Evolutionary conservation across 2,329 filamentous ascomycete species (phyloP), one percentile per base, ranked within the genome.

Genomic region (Coleophoma eucalyptorum): DNA sequence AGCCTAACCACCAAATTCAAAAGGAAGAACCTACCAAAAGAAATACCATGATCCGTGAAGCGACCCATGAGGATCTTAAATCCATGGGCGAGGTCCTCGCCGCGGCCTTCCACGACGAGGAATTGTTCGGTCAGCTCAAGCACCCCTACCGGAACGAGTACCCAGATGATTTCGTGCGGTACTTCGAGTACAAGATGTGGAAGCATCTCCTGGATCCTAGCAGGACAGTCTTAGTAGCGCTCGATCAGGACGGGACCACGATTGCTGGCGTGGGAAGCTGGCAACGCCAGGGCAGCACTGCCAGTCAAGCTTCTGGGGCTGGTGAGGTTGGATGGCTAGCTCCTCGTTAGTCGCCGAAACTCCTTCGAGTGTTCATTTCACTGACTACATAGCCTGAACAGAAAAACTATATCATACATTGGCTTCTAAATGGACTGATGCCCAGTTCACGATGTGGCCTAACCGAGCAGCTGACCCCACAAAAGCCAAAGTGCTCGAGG

Each of bases 51-150:
- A 50, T 55, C 19, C 46, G 50, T 12, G 34, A 41, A 21, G 52
- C 50, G 13, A 33, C 18, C 10, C 21, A 18, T 13, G 31, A 21
- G 13, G 53, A 57, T 32, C 34, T 52, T 11, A 50, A 26, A n/a
- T 42, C 48, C 31, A 60, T 69, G 43, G 62, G 66, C 10, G 56
- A 60, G 55, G 51, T 66, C 10, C 52, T 64, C 48, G 60, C 68
- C 5, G 53, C 53, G 15, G 67, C 67, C 0, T 71, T 71, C 48
- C 60, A 60, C 56, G 58, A 69, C 6, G 67, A 71, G 26, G 60
- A 61, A 11, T 43, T 71, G 6, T 67, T 67, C 33, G 68, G 67
- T 18, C 52, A 62, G 2, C 51, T 67, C 18, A 67, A 70, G 20
- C 65, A 69, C 45, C 68, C 68, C 3, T 56, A 65, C 48, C 67